phyloP scores from a whole-genome alignment of 2,329 filamentous ascomycete genomes.

The Fusarium sp. region DNA sequence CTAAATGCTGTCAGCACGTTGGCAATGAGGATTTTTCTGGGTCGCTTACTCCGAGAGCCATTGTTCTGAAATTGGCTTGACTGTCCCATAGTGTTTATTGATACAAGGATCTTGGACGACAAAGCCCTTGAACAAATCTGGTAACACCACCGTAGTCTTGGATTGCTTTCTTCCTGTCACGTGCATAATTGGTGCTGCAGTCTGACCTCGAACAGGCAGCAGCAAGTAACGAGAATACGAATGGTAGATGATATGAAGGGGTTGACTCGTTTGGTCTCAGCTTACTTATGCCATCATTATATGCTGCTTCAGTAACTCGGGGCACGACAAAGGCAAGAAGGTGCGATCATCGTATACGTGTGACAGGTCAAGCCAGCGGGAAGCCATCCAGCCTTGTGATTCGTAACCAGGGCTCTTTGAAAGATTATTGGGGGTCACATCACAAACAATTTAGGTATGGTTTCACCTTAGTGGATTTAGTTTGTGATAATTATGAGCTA shows the following conservation, averaged over 20 bases:
- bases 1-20: background rate
- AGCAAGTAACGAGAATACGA: no score
- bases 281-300: conserved; percentile 1
- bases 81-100: conserved; percentile 14
- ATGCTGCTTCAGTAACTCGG: background rate
- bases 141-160: conserved; percentile 8
- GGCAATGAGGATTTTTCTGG: fast-evolving
- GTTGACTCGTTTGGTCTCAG: no score
- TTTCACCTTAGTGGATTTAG: background rate
- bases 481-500: no score
- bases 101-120: conserved; percentile 3
- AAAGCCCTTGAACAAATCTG: conserved; percentile 17
- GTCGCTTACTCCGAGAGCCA: conserved; percentile 21
- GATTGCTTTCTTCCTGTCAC: background rate
- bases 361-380: background rate
- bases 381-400: background rate
- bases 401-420: background rate
- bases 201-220: no score
- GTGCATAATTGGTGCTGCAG: background rate
- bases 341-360: background rate
- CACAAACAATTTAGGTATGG: background rate
- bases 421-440: conserved; percentile 13
- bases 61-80: conserved; percentile 16
- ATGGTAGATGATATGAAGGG: background rate
- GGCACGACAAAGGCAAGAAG: background rate